Evolutionary conservation across 1,284 basidiomycete species (phyloP), one percentile per base, ranked within the genome.

Genomic region (Fomitopsis pinicola): DNA sequence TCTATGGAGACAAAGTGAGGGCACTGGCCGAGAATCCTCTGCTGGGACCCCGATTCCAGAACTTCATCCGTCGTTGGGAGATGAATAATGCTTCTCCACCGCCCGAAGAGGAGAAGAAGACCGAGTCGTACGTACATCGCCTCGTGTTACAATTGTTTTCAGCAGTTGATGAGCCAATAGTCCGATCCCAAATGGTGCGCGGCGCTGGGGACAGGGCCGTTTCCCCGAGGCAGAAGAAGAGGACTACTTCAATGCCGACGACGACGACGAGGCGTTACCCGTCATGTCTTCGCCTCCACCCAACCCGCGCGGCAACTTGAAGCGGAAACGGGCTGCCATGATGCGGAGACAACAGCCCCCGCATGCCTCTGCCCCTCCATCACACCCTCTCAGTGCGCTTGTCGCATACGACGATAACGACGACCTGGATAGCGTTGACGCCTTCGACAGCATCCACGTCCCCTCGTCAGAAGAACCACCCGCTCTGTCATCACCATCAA

Each of bases 21-120:
- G 78, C 78, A 57, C 80, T 98, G 17, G 82, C 89, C 0, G 78
- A 83, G 67, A 81, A 81, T 33, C 80, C 80, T 1, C 75, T 90
- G 33, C 84, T 86, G n/a, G 83, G 86, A 1, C 78, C 83, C 59
- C 82, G 88, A 52, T 94, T 96, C 73, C 80, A 84, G 50, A 80
- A 85, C 42, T 84, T 98, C 67, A 84, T 93, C 56, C 77, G 82
- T 44, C 86, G 92, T 59, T 95, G 89, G 85, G 95, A 98, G 74
- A 94, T 95, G 79, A 97, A 95, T 75, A 88, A 89, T 64, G 94
- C 96, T 64, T 92, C 92, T 26, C 84, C 85, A 63, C 90, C 89
- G 50, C 75, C 77, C 48, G 66, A 68, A 59, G 79, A 82, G 59
- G 81, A 82, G 58, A 72, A 78, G 55, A 83, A 81, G 68, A 68